A percentile compares a stretch with the other conserved stretches of the same genome.
These are phyloP conservation scores for Pseudogymnoascus sp. DNA, from an alignment of 2,329 filamentous ascomycete species.

Conservation along the genomic window DNA sequence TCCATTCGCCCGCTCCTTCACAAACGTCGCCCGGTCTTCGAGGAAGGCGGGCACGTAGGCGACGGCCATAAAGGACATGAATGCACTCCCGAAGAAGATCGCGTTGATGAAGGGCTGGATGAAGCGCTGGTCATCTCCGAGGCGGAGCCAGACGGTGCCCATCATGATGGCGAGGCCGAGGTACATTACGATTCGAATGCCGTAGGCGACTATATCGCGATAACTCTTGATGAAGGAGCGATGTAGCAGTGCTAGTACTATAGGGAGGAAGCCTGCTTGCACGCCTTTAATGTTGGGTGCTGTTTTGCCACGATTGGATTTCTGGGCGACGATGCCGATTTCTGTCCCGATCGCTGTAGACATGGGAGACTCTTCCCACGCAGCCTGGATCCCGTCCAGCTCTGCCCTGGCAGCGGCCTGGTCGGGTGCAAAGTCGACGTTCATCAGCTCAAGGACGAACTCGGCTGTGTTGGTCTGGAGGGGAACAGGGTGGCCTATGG, in stretches of 20 bases:
- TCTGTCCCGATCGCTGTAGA: constrained; percentile 28
- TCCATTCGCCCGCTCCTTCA: constrained; percentile 75
- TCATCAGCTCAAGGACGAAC: constrained; percentile 70
- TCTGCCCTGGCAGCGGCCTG: constrained; percentile 39
- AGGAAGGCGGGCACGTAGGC: constrained; percentile 80
- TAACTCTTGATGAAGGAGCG: constrained; percentile 77
- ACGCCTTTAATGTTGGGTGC: constrained; percentile 17
- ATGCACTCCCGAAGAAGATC: constrained; percentile 63
- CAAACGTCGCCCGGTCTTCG: constrained; percentile 65
- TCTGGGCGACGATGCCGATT: constrained; percentile 18
- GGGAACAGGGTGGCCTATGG: constrained; percentile 56
- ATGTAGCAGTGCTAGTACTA: constrained; percentile 63
- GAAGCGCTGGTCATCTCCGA: constrained; percentile 59
- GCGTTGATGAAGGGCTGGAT: constrained; percentile 80
- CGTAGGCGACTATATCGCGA: constrained; percentile 77
- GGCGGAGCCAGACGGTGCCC: constrained; percentile 78
- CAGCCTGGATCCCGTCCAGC: constrained; percentile 45
- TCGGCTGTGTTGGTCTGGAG: constrained; percentile 72
- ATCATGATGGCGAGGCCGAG: constrained; percentile 73
- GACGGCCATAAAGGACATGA: constrained; percentile 76
- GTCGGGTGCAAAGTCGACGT: constrained; percentile 62
- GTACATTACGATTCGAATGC: constrained; percentile 78
- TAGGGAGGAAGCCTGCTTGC: constrained; percentile 22
- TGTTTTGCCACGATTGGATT: constrained; percentile 10
- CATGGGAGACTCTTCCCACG: constrained; percentile 47